These are phyloP conservation scores for Brachypodium distachyon DNA, from an alignment of 202 grass and related monocot species.

Conservation along the genomic window DNA sequence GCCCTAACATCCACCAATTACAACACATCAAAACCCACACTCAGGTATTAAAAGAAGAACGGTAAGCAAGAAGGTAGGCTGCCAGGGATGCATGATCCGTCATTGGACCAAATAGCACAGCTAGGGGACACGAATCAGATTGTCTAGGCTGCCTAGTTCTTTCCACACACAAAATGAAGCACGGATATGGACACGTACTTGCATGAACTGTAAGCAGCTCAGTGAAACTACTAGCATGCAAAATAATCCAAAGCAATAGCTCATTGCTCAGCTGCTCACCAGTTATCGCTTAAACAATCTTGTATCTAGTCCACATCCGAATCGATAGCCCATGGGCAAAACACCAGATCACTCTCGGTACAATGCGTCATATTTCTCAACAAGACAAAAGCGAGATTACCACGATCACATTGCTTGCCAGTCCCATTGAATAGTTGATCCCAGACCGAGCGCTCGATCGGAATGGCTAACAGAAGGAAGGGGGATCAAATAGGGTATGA, in stretches of 20 bases:
- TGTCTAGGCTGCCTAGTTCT: neutral
- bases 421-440: neutral
- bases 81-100: neutral
- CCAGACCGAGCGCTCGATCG: neutral
- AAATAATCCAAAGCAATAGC: neutral
- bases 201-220: neutral
- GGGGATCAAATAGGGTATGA: neutral
- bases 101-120: neutral
- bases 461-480: neutral
- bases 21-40: neutral
- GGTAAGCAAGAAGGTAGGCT: neutral
- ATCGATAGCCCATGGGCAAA: neutral
- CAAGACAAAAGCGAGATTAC: neutral
- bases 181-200: neutral
- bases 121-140: neutral
- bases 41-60: neutral
- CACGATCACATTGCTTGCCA: neutral
- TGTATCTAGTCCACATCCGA: neutral
- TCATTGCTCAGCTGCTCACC: neutral
- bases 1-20: neutral
- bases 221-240: neutral
- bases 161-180: neutral
- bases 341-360: neutral
- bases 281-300: neutral
- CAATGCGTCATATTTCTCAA: neutral